Evolutionary conservation across 2,329 filamentous ascomycete genomes (phyloP).

Genomic region (Cordyceps fumosorosea): DNA sequence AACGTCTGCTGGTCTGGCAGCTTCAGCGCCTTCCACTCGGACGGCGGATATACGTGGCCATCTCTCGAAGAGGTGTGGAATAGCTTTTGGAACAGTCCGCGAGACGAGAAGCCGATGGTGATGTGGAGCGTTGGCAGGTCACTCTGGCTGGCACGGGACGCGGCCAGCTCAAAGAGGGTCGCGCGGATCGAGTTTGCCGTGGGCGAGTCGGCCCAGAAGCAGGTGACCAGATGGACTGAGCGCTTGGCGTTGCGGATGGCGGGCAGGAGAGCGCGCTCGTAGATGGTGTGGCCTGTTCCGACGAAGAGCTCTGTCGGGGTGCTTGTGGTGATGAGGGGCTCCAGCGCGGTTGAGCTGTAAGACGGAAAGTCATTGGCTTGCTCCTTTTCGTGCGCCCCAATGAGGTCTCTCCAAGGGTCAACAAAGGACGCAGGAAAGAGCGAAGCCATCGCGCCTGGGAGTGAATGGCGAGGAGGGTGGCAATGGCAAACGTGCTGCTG

Average conservation of each 20-base stretch:
- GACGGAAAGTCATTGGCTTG: constrained; percentile 40
- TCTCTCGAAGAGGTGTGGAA: constrained; percentile 58
- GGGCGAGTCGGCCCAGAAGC: constrained; percentile 69
- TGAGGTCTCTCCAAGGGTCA: constrained; percentile 30
- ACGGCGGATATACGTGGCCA: constrained; percentile 55
- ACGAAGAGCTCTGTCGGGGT: constrained; percentile 42
- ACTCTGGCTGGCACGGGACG: constrained; percentile 23
- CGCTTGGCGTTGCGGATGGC: constrained; percentile 52
- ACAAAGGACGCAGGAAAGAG: constrained; percentile 32
- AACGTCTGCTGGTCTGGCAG: constrained; percentile 50
- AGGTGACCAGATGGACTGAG: constrained; percentile 72
- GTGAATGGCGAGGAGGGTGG: neutral
- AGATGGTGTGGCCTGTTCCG: constrained; percentile 53
- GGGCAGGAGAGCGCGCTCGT: constrained; percentile 49
- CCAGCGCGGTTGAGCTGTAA: constrained; percentile 37
- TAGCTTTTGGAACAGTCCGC: constrained; percentile 65
- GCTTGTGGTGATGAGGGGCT: constrained; percentile 43
- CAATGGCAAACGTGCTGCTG: neutral
- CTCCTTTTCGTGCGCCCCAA: constrained; percentile 26
- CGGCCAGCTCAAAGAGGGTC: constrained; percentile 54
- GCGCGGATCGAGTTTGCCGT: constrained; percentile 52
- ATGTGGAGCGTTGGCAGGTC: constrained; percentile 43
- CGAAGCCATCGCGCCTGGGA: constrained; percentile 3
- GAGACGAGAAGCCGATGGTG: constrained; percentile 70
- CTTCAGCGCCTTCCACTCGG: constrained; percentile 57